Conservation (phyloP, 2,329 filamentous ascomycete species). For the Epichloe gansuensis region DNA sequence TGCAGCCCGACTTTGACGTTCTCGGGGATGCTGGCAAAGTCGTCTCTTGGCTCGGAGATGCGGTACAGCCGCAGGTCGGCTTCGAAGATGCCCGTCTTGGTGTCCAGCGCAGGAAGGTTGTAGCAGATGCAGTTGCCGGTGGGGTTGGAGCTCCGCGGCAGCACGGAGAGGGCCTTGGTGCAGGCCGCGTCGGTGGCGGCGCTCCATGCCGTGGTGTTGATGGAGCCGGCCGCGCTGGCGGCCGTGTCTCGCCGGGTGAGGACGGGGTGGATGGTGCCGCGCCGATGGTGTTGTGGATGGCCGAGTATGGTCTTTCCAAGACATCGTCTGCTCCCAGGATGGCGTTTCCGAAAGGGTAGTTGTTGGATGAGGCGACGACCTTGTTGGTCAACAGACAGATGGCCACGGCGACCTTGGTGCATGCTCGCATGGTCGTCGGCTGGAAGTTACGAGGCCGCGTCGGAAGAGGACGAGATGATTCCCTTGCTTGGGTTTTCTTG, state of each 20-base stretch:
- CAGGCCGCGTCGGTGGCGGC: slow-evolving; percentile 46
- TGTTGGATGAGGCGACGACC: neutral
- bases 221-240: slow-evolving; percentile 18
- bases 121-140: slow-evolving; percentile 73
- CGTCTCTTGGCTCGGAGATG: slow-evolving; percentile 45
- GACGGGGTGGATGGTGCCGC: neutral
- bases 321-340: slow-evolving; percentile 6
- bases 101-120: slow-evolving; percentile 62
- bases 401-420: neutral
- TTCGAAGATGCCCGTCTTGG: slow-evolving; percentile 56
- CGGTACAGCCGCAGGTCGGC: slow-evolving; percentile 67
- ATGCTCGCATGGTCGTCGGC: neutral
- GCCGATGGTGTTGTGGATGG: neutral
- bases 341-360: neutral
- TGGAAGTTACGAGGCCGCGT: neutral
- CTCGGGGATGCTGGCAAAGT: slow-evolving; percentile 38
- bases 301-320: slow-evolving; percentile 3
- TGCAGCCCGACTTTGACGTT: slow-evolving; percentile 43
- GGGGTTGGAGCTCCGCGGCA: slow-evolving; percentile 54
- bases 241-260: neutral
- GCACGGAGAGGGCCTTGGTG: slow-evolving; percentile 36
- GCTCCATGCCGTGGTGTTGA: slow-evolving; percentile 47
- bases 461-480: neutral
- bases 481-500: neutral
- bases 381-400: neutral